A percentile compares a stretch with the other conserved stretches of the same genome.
Conservation (phyloP, 2,329 filamentous ascomycete genomes). For the Coniochaeta sp. region DNA sequence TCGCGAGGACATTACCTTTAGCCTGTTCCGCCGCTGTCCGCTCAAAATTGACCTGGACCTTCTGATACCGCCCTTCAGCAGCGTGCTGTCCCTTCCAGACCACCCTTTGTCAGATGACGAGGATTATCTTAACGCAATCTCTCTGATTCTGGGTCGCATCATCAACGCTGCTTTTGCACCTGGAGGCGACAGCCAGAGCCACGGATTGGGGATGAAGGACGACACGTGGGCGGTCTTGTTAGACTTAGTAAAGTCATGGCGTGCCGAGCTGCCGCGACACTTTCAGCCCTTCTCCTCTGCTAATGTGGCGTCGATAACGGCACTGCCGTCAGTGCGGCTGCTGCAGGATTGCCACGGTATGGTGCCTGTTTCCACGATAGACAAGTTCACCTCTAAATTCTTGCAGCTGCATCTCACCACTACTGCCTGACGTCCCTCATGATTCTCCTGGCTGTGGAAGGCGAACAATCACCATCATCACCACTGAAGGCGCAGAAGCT, state of each 20-base stretch:
- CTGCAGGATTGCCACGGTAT: slow-evolving; percentile 35
- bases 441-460: slow-evolving; percentile 22
- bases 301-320: slow-evolving; percentile 3
- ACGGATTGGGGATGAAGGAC: neutral
- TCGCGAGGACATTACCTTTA: slow-evolving; percentile 45
- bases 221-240: slow-evolving; percentile 15
- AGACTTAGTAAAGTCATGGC: slow-evolving; percentile 21
- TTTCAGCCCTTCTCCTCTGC: slow-evolving; percentile 23
- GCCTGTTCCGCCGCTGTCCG: slow-evolving; percentile 32
- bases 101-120: slow-evolving; percentile 15
- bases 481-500: neutral
- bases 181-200: neutral
- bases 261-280: slow-evolving; percentile 18
- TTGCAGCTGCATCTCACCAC: slow-evolving; percentile 31
- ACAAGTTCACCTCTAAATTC: neutral
- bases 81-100: slow-evolving; percentile 7
- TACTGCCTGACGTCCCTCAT: slow-evolving; percentile 30
- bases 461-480: neutral
- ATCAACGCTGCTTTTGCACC: slow-evolving; percentile 30
- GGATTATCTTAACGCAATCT: slow-evolving; percentile 30
- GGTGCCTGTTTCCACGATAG: neutral
- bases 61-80: neutral
- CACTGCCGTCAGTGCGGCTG: slow-evolving; percentile 31
- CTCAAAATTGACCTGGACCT: slow-evolving; percentile 30
- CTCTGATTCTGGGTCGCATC: slow-evolving; percentile 32